Evolutionary conservation across 225 moss, liverwort and hornwort species (phyloP).

Genomic region (Anthoceros angustus): DNA sequence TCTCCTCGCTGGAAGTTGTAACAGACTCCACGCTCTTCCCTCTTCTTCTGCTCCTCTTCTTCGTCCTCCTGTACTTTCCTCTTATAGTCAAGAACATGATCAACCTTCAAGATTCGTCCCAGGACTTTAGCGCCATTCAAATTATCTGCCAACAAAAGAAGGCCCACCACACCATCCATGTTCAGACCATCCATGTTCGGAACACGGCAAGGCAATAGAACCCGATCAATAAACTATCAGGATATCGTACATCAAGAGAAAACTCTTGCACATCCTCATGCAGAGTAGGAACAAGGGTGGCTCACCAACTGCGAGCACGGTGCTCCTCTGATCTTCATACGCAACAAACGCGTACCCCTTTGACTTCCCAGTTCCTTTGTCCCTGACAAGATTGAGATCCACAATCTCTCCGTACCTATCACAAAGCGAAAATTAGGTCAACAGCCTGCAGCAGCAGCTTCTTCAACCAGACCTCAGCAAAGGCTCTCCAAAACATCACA

Average conservation of each 20-base stretch:
- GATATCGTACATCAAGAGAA: no score
- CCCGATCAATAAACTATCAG: neutral
- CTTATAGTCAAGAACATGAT: constrained; percentile 92
- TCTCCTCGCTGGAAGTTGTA: constrained; percentile 91
- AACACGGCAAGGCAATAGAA: constrained; percentile 6
- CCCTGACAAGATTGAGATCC: constrained; percentile 82
- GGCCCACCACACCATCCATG: neutral
- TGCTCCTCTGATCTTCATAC: constrained; percentile 93
- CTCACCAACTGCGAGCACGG: constrained; percentile 90
- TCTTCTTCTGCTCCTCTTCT: constrained; percentile 71
- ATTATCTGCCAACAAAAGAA: constrained; percentile 46
- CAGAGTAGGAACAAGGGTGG: neutral
- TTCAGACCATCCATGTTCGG: neutral
- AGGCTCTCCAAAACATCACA: neutral
- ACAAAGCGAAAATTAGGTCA: constrained; percentile 1
- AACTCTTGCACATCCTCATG: neutral
- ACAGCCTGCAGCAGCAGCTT: neutral
- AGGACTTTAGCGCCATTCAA: constrained; percentile 73
- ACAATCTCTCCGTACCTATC: constrained; percentile 91
- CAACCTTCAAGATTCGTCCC: constrained; percentile 80
- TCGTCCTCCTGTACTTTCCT: constrained; percentile 88
- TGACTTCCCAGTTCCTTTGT: constrained; percentile 84
- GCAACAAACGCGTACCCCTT: constrained; percentile 95
- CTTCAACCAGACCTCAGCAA: neutral
- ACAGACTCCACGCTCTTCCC: constrained; percentile 90